These are phyloP conservation scores for Trichoderma breve DNA, from an alignment of 2,329 filamentous ascomycete species.

Conservation along the genomic window DNA sequence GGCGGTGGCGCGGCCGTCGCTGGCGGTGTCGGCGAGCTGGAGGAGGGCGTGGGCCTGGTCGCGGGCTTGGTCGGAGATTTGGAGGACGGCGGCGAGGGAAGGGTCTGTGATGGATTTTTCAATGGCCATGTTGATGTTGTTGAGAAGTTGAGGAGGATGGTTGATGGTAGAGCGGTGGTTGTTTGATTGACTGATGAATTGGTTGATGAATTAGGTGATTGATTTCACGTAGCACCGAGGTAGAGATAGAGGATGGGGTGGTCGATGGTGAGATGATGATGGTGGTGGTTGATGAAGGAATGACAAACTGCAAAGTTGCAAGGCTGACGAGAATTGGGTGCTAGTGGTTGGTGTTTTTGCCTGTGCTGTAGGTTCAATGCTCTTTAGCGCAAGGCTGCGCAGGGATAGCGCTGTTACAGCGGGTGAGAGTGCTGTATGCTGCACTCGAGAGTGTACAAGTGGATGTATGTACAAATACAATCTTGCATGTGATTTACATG, in stretches of 20 bases:
- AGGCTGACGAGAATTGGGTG: neutral
- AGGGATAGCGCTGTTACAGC: neutral
- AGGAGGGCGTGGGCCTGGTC: conserved; percentile 68
- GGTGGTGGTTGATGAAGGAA: neutral
- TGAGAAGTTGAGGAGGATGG: no score
- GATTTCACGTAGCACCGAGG: no score
- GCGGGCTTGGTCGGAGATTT: conserved; percentile 70
- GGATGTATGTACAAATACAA: neutral
- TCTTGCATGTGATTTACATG: neutral
- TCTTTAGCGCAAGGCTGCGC: conserved; percentile 11
- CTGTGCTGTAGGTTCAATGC: neutral
- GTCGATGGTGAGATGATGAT: neutral
- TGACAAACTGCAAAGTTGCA: neutral
- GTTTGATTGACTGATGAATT: neutral
- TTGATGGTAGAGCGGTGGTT: neutral
- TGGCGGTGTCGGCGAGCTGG: conserved; percentile 48
- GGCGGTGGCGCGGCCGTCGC: conserved; percentile 42
- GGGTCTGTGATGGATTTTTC: conserved; percentile 42
- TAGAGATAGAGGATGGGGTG: neutral
- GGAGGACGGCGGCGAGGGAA: conserved; percentile 64
- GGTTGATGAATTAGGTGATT: neutral
- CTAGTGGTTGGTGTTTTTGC: neutral
- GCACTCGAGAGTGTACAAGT: neutral
- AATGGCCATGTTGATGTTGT: conserved; percentile 34
- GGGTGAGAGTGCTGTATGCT: neutral